Conservation (phyloP, 2,329 filamentous ascomycete genomes). For the Elsinoe perseae region DNA sequence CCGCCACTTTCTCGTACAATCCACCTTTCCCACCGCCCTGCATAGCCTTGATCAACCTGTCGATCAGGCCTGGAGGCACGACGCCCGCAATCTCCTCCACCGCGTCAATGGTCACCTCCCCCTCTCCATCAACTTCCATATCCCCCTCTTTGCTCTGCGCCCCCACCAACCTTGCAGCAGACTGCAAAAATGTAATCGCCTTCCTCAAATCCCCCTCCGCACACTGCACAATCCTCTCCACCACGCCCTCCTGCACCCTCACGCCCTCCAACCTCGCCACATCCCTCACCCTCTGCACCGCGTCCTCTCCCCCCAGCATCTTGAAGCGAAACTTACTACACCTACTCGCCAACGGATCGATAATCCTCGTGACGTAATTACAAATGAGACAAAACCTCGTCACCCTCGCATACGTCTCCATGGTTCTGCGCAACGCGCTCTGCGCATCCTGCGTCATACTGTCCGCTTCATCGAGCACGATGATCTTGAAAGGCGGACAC, state of each 20-base stretch:
- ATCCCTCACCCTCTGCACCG: constrained; percentile 66
- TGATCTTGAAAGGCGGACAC: constrained; percentile 97
- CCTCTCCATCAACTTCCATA: constrained; percentile 39
- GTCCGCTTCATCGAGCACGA: constrained; percentile 96
- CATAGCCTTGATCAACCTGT: constrained; percentile 64
- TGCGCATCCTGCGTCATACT: constrained; percentile 99
- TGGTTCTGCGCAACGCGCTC: constrained; percentile 82
- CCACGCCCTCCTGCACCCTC: constrained; percentile 64
- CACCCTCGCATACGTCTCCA: constrained; percentile 97
- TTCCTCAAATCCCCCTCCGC: constrained; percentile 92
- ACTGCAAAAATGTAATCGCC: constrained; percentile 93
- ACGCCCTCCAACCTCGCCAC: constrained; percentile 79
- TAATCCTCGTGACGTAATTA: constrained; percentile 97
- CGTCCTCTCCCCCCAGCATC: constrained; percentile 79
- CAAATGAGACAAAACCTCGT: constrained; percentile 96
- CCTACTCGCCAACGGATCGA: constrained; percentile 85
- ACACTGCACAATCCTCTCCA: constrained; percentile 76
- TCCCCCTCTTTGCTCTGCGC: constrained; percentile 54
- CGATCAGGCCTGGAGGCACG: constrained; percentile 69
- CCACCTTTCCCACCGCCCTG: constrained; percentile 55
- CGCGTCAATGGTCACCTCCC: constrained; percentile 63
- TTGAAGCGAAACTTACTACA: constrained; percentile 99
- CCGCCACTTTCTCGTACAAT: constrained; percentile 66
- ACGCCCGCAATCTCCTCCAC: constrained; percentile 96
- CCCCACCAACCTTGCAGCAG: constrained; percentile 79